These are phyloP conservation scores for Heterobasidion parviporum DNA, from an alignment of 1,284 basidiomycete genomes.

Conservation along the genomic window DNA sequence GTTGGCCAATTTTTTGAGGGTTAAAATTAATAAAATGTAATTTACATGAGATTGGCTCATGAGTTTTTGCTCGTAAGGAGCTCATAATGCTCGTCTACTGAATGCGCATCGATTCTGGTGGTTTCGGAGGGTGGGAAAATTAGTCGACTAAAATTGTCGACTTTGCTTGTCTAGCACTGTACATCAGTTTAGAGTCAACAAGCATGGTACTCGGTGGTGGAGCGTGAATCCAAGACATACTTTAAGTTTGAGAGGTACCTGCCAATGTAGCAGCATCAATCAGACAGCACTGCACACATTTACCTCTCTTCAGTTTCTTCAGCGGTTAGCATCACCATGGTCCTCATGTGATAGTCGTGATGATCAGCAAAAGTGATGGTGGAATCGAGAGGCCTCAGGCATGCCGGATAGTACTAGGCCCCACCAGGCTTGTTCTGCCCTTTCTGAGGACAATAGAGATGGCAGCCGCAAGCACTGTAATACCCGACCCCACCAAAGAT, in stretches of 20 bases:
- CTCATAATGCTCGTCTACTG: no score
- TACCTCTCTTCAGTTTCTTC: no score
- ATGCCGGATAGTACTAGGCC: constrained; percentile 24
- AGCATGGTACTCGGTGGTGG: constrained; percentile 3
- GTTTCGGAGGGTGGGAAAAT: no score
- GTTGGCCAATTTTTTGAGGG: no score
- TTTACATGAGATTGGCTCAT: no score
- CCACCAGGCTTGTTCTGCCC: constrained; percentile 16
- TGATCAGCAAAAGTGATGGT: constrained; percentile 20
- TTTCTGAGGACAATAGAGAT: constrained; percentile 17
- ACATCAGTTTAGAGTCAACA: constrained; percentile 13
- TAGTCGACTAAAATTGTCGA: constrained; percentile 10
- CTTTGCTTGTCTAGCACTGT: constrained; percentile 3
- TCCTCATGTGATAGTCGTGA: constrained; percentile 10
- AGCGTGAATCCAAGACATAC: neutral
- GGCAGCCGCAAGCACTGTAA: constrained; percentile 24
- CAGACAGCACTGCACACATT: no score
- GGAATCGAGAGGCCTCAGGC: constrained; percentile 20
- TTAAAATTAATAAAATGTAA: no score
- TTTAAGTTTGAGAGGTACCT: neutral
- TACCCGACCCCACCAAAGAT: constrained; percentile 27
- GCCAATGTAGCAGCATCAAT: no score
- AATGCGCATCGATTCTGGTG: no score
- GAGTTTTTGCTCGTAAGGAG: no score
- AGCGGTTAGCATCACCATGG: no score